Evolutionary conservation across 2,329 filamentous ascomycete species (phyloP).

Genomic region (Sporothrix euskadiensis): DNA sequence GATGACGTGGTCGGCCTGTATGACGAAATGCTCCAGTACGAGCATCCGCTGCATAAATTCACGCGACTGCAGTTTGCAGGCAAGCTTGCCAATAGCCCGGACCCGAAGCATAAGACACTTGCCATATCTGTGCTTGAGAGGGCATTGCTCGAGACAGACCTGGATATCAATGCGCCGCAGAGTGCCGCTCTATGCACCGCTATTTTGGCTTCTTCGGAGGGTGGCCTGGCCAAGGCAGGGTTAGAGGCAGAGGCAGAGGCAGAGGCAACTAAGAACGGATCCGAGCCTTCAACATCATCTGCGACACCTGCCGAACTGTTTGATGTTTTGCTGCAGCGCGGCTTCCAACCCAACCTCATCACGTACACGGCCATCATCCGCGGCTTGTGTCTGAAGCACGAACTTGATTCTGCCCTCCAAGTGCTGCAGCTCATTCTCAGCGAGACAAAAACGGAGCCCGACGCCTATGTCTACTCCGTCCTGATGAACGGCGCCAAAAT

Average conservation of each 20-base stretch:
- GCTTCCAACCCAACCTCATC: conserved; percentile 62
- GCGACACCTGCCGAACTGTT: conserved; percentile 57
- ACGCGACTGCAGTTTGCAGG: conserved; percentile 53
- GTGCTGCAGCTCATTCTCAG: conserved; percentile 63
- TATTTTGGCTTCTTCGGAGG: conserved; percentile 51
- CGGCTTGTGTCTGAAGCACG: conserved; percentile 67
- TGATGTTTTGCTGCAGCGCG: conserved; percentile 58
- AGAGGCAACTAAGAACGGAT: background rate
- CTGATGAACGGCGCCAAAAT: conserved; percentile 71
- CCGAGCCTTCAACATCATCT: background rate
- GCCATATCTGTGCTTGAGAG: conserved; percentile 49
- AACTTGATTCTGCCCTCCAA: conserved; percentile 62
- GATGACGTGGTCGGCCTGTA: conserved; percentile 42
- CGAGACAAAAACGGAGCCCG: conserved; percentile 59
- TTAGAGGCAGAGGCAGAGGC: background rate
- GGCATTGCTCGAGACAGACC: conserved; percentile 39
- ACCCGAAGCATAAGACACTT: conserved; percentile 41
- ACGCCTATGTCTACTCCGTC: conserved; percentile 66
- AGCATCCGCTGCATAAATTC: conserved; percentile 42
- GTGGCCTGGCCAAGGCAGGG: conserved; percentile 27
- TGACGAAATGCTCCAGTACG: conserved; percentile 37
- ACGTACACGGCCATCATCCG: conserved; percentile 68
- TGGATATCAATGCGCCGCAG: conserved; percentile 50
- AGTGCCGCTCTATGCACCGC: conserved; percentile 59
- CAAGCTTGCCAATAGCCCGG: conserved; percentile 45